These are phyloP conservation scores for Aspergillus tubingensis DNA, from an alignment of 2,329 filamentous ascomycete genomes.

Conservation along the genomic window DNA sequence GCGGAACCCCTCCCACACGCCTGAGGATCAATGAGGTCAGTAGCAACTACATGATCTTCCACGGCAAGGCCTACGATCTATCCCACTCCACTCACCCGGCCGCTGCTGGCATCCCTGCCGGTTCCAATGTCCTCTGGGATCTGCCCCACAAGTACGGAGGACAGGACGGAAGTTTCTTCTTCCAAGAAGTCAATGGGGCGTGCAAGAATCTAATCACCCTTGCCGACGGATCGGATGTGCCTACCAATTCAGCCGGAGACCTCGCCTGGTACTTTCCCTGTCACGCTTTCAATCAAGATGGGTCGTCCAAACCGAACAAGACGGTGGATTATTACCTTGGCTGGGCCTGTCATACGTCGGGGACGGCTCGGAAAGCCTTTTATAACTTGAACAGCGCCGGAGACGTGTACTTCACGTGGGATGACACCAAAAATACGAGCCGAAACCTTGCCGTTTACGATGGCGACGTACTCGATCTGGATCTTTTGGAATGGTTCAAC, in stretches of 20 bases:
- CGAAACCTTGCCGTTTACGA: conserved; percentile 94
- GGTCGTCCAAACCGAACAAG: conserved; percentile 73
- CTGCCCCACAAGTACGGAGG: conserved; percentile 78
- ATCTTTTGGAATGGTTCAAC: conserved; percentile 90
- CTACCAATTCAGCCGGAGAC: conserved; percentile 70
- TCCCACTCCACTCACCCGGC: conserved; percentile 74
- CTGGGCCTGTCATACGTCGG: conserved; percentile 84
- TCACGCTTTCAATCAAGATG: conserved; percentile 88
- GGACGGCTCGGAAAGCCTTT: conserved; percentile 68
- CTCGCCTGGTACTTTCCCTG: conserved; percentile 98
- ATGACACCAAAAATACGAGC: conserved; percentile 83
- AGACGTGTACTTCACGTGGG: conserved; percentile 95
- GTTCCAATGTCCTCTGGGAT: conserved; percentile 83
- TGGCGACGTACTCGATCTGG: conserved; percentile 85
- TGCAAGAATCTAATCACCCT: conserved; percentile 88
- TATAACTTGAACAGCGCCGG: conserved; percentile 72
- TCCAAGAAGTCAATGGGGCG: conserved; percentile 96
- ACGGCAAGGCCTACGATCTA: conserved; percentile 86
- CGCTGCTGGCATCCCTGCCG: conserved; percentile 73
- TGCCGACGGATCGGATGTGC: conserved; percentile 72
- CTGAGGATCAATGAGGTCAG: conserved; percentile 81
- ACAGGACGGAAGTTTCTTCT: conserved; percentile 94
- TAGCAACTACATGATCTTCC: conserved; percentile 89
- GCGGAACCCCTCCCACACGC: conserved; percentile 69
- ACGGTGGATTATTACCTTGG: conserved; percentile 77